These are phyloP conservation scores for Colletotrichum sp. DNA, from an alignment of 2,329 filamentous ascomycete species.

Conservation along the genomic window DNA sequence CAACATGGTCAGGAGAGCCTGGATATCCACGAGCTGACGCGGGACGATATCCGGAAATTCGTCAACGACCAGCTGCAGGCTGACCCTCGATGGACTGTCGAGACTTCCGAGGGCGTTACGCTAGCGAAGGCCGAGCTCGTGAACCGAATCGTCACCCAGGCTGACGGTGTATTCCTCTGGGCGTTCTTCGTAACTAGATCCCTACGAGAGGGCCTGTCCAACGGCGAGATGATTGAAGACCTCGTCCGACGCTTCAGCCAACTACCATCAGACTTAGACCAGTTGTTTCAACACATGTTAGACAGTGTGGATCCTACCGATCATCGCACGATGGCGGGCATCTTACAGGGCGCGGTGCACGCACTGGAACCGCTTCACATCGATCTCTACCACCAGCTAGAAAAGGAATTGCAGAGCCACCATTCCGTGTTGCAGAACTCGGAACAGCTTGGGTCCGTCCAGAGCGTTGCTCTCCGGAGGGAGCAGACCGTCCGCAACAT, in stretches of 20 bases:
- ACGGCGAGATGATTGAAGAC: background rate
- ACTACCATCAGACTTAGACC: background rate
- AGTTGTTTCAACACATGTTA: background rate
- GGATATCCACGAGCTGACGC: background rate
- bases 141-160: background rate
- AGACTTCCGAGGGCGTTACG: background rate
- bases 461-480: background rate
- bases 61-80: background rate
- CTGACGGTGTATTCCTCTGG: background rate
- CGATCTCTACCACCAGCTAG: background rate
- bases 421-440: rapidly evolving
- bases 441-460: background rate
- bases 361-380: background rate
- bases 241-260: background rate
- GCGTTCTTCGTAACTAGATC: background rate
- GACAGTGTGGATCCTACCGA: background rate
- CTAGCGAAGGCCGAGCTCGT: background rate
- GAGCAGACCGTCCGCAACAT: background rate
- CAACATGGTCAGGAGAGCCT: background rate
- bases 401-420: background rate
- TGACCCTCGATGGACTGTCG: background rate
- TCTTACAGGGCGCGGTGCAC: background rate
- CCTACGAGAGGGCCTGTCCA: background rate
- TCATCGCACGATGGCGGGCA: background rate
- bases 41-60: background rate